Base-by-base conservation (phyloP, 176 grass and related monocot species). In the Oryza meyeriana region DNA sequence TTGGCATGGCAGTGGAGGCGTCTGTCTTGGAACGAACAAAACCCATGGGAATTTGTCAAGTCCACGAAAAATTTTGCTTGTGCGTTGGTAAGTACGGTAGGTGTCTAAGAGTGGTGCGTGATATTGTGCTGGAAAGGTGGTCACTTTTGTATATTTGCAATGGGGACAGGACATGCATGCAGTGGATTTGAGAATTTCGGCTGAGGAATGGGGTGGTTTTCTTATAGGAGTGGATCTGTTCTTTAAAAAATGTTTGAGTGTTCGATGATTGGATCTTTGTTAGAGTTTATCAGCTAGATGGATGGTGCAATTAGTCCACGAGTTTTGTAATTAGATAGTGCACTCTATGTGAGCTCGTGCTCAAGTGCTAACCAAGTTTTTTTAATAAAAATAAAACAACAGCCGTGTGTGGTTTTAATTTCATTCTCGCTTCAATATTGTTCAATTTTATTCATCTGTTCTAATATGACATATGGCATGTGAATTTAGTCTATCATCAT, bases 1-100 rank as follows among this genome's bases (percentile, higher is more conserved):
- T 66, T 59, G 16, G 72, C 73, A 25, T 59, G 68, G 83, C 58
- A 32, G 83, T 86, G 72, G 88, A 82, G 72, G 71, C 35, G 72
- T 59, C 42, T 64, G 72, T 72, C 28, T 64, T 9, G 26, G 50
- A 48, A 84, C 69, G 20, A 55, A 55, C 50, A 55, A 22, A 62
- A 18, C 62, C 48, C 69, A 8, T 10, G 38, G 50, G 17, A 71
- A 85, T 78, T 85, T 76, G 72, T 38, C 70, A 75, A 65, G 55
- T 66, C 70, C 62, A 48, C 41, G 10, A 61, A 72, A n/a, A 78
- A 29, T 61, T 45, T 79, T 17, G 80, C 29, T 74, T 47, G 69
- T 72, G 61, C 35, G 3, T 35, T 61, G 35, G 17, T 59, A 25
- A 68, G 45, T 29, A 29, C n/a, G 62, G 80, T 47, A 30, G 62